A percentile compares a stretch with the other conserved stretches of the same genome.
Evolutionary conservation across 306 rosid species (phyloP).

Genomic region (Myrica gale): DNA sequence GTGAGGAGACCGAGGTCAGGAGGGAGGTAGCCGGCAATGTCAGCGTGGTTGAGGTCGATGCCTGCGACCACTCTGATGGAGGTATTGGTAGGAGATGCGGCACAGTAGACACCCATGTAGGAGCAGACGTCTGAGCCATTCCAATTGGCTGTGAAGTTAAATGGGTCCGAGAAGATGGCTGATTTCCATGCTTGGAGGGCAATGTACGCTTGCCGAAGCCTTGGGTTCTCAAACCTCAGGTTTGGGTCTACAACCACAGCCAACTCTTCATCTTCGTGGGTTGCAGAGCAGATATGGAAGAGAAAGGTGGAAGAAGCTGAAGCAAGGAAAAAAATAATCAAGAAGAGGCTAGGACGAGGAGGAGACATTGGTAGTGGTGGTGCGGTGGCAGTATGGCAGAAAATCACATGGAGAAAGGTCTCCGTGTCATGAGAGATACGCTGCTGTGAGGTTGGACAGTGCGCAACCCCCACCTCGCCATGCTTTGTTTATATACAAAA

Average conservation of each 20-base stretch:
- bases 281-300: conserved; percentile 1
- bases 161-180: conserved; percentile 70
- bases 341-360: not conserved
- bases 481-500: conserved; percentile 21
- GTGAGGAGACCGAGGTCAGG: conserved; percentile 55
- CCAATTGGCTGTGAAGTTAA: conserved; percentile 57
- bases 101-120: conserved; percentile 64
- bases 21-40: conserved; percentile 77
- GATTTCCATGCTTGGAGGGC: conserved; percentile 69
- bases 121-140: conserved; percentile 65
- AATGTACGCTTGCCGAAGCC: conserved; percentile 58
- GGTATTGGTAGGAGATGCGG: conserved; percentile 46
- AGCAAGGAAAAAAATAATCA: not conserved
- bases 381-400: not conserved
- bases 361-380: conserved; percentile 9
- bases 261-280: not conserved
- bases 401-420: conserved; percentile 6
- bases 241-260: conserved; percentile 13
- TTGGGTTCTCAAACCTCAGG: conserved; percentile 29
- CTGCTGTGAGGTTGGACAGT: conserved; percentile 8
- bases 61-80: conserved; percentile 63
- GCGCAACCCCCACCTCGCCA: conserved; percentile 18
- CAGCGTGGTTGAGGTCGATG: conserved; percentile 70
- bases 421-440: not conserved
- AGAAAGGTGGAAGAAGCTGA: conserved; percentile 3